These are phyloP conservation scores for Nicotiana otophora DNA, from an alignment of 257 asterid species.

Conservation along the genomic window DNA sequence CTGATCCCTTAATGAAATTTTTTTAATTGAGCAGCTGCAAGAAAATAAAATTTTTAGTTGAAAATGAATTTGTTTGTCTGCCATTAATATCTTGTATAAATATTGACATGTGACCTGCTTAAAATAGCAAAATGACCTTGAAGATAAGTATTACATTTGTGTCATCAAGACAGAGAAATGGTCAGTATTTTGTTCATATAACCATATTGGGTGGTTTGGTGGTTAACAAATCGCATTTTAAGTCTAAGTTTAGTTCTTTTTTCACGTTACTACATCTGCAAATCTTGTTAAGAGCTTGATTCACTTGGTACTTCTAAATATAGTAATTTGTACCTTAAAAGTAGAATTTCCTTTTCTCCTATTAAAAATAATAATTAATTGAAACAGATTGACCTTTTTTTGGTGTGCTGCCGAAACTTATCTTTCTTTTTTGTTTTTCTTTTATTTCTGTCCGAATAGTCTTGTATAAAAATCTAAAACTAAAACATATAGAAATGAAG, in stretches of 20 bases:
- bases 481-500: too few relatives aligned
- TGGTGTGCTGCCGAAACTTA: background rate
- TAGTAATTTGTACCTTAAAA: constrained; percentile 5
- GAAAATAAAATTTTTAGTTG: background rate
- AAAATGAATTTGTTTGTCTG: background rate
- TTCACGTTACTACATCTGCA: background rate
- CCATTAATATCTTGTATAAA: background rate
- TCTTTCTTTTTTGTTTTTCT: background rate
- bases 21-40: too few relatives aligned
- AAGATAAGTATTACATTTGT: background rate
- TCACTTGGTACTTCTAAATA: constrained; percentile 2
- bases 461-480: background rate
- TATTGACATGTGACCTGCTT: constrained; percentile 6
- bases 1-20: too few relatives aligned
- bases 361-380: background rate
- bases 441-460: background rate
- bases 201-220: background rate
- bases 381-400: background rate
- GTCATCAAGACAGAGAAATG: background rate
- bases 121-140: background rate
- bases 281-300: background rate
- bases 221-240: background rate
- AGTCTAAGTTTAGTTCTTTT: background rate
- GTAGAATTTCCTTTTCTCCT: background rate
- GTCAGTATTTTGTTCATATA: background rate